A percentile compares a stretch with the other conserved stretches of the same genome.
phyloP scores from a whole-genome alignment of 2,329 filamentous ascomycete genomes.

The Colletotrichum camelliae region DNA sequence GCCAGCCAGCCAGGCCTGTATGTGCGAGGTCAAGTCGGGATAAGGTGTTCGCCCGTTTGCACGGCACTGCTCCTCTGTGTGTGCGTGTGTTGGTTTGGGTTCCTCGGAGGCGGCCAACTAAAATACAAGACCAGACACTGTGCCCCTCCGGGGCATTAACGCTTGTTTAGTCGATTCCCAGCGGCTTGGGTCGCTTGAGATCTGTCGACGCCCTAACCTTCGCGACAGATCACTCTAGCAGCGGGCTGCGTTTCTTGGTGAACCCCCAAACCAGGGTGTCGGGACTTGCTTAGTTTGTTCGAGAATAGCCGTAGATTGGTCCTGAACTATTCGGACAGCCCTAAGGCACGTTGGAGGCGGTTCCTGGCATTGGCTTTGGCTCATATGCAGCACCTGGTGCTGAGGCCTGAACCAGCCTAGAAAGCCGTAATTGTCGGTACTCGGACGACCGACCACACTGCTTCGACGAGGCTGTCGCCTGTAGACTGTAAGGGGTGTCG shows the following conservation, averaged over 20 bases:
- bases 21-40: slow-evolving; percentile 4
- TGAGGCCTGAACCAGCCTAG: background rate
- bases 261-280: slow-evolving; percentile 25
- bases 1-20: background rate
- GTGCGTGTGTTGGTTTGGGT: slow-evolving; percentile 13
- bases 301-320: slow-evolving; percentile 19
- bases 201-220: slow-evolving; percentile 25
- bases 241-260: slow-evolving; percentile 23
- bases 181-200: slow-evolving; percentile 25
- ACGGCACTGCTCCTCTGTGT: background rate
- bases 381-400: background rate
- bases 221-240: slow-evolving; percentile 25
- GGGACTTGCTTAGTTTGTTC: slow-evolving; percentile 21
- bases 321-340: slow-evolving; percentile 3
- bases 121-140: slow-evolving; percentile 17
- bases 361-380: background rate
- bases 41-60: background rate
- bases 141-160: slow-evolving; percentile 22
- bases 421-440: background rate
- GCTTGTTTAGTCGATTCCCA: slow-evolving; percentile 24
- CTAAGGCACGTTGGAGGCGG: slow-evolving; percentile 13
- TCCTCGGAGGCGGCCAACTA: slow-evolving; percentile 10
- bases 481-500: background rate
- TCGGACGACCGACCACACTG: background rate
- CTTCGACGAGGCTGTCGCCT: background rate